Conservation (phyloP, 2,329 filamentous ascomycete genomes). For the Atkinsonella texensis region DNA sequence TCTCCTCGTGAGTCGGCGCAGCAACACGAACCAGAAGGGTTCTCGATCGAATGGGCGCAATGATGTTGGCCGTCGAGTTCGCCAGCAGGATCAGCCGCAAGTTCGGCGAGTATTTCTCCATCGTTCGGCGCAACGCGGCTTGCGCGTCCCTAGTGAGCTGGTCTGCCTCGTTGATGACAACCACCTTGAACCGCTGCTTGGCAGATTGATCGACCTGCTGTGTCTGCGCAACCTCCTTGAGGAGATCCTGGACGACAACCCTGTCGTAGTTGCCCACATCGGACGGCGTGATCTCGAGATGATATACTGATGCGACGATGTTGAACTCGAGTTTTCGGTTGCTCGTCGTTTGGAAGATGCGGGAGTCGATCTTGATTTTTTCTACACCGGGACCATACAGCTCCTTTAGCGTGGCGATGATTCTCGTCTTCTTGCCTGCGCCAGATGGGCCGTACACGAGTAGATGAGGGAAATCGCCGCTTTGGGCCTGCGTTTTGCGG, state of each 20-base stretch:
- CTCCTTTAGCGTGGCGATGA: slow-evolving; percentile 89
- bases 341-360: slow-evolving; percentile 87
- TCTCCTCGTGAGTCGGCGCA: slow-evolving; percentile 76
- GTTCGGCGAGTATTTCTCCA: slow-evolving; percentile 99
- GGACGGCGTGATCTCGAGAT: slow-evolving; percentile 94
- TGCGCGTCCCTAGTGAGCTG: slow-evolving; percentile 89
- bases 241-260: slow-evolving; percentile 86
- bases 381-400: slow-evolving; percentile 95
- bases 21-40: slow-evolving; percentile 86
- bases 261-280: slow-evolving; percentile 95
- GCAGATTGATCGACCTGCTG: slow-evolving; percentile 95
- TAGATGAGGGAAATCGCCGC: slow-evolving; percentile 93
- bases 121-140: slow-evolving; percentile 84
- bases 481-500: slow-evolving; percentile 60
- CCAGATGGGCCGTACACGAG: slow-evolving; percentile 95
- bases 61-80: slow-evolving; percentile 96
- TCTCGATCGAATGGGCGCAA: slow-evolving; percentile 90
- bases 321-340: slow-evolving; percentile 99
- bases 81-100: slow-evolving; percentile 81
- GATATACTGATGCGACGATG: slow-evolving; percentile 92
- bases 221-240: slow-evolving; percentile 97
- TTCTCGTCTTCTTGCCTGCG: slow-evolving; percentile 94
- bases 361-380: slow-evolving; percentile 98
- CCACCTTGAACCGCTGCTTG: slow-evolving; percentile 91
- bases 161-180: slow-evolving; percentile 98